Conservation (phyloP, 345 rosid species). For the Balakata baccata region DNA sequence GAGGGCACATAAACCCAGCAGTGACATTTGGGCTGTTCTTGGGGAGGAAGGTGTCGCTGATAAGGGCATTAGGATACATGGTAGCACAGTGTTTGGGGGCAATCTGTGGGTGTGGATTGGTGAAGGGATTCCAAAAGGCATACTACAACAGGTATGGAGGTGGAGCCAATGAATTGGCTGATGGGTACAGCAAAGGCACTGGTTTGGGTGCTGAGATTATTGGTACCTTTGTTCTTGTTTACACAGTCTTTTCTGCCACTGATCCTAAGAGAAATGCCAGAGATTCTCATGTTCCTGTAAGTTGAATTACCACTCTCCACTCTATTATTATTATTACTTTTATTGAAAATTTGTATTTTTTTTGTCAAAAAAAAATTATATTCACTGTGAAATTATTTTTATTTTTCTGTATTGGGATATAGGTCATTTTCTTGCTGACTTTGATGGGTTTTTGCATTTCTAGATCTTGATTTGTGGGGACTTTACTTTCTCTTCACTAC, state of each 20-base stretch:
- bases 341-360: neutral
- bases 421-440: slow-evolving; percentile 11
- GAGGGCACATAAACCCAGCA: neutral
- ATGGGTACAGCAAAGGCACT: neutral
- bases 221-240: neutral
- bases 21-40: neutral
- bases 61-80: neutral
- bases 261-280: neutral
- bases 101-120: neutral
- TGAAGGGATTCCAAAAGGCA: neutral
- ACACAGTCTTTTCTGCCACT: slow-evolving; percentile 1
- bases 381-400: no score
- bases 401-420: neutral
- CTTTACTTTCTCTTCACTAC: neutral
- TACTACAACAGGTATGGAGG: neutral
- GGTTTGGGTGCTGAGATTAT: slow-evolving; percentile 3
- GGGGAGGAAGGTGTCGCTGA: neutral
- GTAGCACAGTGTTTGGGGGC: slow-evolving; percentile 1
- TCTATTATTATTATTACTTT: neutral
- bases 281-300: neutral
- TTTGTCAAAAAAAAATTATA: no score
- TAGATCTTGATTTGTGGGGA: slow-evolving; percentile 2
- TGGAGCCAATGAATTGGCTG: neutral
- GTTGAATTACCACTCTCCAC: neutral
- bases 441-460: neutral